These are phyloP conservation scores for Astragalus glycyphyllos DNA, from an alignment of 306 rosid genomes.

Conservation along the genomic window DNA sequence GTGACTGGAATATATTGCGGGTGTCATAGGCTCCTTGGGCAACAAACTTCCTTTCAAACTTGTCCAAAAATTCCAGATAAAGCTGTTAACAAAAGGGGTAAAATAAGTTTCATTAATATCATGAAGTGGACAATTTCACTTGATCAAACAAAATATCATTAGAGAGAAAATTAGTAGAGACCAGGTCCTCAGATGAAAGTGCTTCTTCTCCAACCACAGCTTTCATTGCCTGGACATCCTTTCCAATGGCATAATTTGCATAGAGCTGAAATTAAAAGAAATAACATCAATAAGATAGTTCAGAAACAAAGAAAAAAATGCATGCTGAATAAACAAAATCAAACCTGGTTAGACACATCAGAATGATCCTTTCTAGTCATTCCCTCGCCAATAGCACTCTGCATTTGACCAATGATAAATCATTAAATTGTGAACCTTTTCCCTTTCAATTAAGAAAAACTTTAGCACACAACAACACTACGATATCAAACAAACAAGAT, in stretches of 20 bases:
- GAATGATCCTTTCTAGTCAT: conserved; percentile 98
- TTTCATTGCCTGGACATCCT: conserved; percentile 99
- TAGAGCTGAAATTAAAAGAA: conserved; percentile 65
- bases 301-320: conserved; percentile 1
- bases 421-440: conserved; percentile 22
- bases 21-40: conserved; percentile 98
- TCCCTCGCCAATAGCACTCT: conserved; percentile 99
- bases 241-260: conserved; percentile 99
- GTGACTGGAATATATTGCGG: conserved; percentile 96
- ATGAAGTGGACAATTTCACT: conserved; percentile 26
- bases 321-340: conserved; percentile 31
- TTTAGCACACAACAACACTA: conserved; percentile 31
- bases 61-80: conserved; percentile 98
- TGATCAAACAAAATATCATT: conserved; percentile 8
- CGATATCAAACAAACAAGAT: conserved; percentile 37
- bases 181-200: conserved; percentile 98
- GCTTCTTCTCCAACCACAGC: conserved; percentile 99
- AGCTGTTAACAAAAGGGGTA: conserved; percentile 57
- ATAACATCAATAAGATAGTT: conserved; percentile 32
- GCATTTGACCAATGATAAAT: conserved; percentile 48
- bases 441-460: conserved; percentile 30
- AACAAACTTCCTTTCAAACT: conserved; percentile 97
- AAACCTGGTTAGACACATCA: conserved; percentile 98
- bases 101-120: conserved; percentile 29
- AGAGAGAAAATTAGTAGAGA: conserved; percentile 43